These are phyloP conservation scores for Phaseolus lunatus DNA, from an alignment of 306 rosid species.

Conservation along the genomic window DNA sequence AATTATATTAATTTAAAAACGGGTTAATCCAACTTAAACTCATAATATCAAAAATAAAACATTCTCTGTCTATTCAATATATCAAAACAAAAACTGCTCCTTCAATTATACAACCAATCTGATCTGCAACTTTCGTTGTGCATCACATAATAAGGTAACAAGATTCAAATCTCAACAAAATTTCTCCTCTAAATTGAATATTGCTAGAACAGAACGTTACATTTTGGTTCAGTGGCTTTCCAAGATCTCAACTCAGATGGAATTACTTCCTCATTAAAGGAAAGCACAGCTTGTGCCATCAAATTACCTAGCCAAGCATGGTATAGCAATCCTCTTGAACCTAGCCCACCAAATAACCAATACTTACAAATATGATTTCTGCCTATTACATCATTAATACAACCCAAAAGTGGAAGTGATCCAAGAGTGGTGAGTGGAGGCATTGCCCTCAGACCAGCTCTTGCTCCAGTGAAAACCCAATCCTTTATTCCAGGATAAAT, in stretches of 20 bases:
- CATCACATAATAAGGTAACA: neutral
- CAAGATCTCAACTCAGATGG: conserved; percentile 83
- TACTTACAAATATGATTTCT: conserved; percentile 55
- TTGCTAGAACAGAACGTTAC: conserved; percentile 21
- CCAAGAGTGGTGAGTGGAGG: conserved; percentile 86
- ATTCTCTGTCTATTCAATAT: too few relatives aligned
- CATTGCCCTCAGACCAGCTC: conserved; percentile 97
- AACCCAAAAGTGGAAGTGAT: conserved; percentile 90
- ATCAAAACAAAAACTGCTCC: too few relatives aligned
- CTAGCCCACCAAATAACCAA: conserved; percentile 94
- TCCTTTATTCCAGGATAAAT: conserved; percentile 73
- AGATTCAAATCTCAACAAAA: neutral
- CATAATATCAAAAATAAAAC: too few relatives aligned
- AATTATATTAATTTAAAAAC: too few relatives aligned
- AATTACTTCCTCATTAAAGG: conserved; percentile 65
- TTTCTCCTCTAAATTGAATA: neutral
- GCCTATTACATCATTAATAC: conserved; percentile 66
- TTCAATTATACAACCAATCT: too few relatives aligned
- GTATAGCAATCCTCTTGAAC: conserved; percentile 90
- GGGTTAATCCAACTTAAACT: too few relatives aligned
- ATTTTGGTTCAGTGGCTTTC: conserved; percentile 52
- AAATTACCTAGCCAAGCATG: conserved; percentile 93
- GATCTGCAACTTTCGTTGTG: too few relatives aligned
- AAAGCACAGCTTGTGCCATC: conserved; percentile 78
- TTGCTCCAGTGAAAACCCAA: conserved; percentile 75